Evolutionary conservation across 2,329 filamentous ascomycete genomes (phyloP).

Genomic region (Xylaria polymorpha): DNA sequence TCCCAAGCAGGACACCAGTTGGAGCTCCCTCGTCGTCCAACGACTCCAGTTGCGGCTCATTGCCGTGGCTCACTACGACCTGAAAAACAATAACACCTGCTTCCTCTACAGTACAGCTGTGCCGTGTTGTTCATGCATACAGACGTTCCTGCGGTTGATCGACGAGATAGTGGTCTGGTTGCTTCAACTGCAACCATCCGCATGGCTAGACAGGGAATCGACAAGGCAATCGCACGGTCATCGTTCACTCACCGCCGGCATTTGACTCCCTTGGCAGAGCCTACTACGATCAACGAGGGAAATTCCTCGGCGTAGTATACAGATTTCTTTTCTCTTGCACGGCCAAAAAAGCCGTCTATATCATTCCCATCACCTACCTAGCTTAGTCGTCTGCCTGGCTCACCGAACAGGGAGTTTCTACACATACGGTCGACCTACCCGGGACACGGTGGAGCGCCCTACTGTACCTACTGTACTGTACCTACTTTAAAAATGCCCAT

Average conservation of each 20-base stretch:
- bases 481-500: constrained; percentile 26
- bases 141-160: constrained; percentile 25
- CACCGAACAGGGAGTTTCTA: constrained; percentile 26
- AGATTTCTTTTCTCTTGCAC: not conserved
- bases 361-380: constrained; percentile 6
- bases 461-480: too few species aligned
- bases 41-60: not conserved
- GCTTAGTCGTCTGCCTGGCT: constrained; percentile 2
- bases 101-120: constrained; percentile 2
- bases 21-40: not conserved
- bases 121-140: constrained; percentile 18
- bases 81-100: not conserved
- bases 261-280: constrained; percentile 8
- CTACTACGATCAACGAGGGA: not conserved
- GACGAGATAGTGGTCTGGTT: constrained; percentile 21
- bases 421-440: constrained; percentile 19
- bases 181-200: constrained; percentile 34
- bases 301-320: not conserved
- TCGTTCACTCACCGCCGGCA: constrained; percentile 32
- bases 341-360: not conserved
- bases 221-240: constrained; percentile 23
- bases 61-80: constrained; percentile 3
- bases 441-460: constrained; percentile 10
- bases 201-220: constrained; percentile 28
- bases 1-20: constrained; percentile 5